phyloP scores from a whole-genome alignment of 805 yeast genomes.

The Candida yuanshanica region DNA sequence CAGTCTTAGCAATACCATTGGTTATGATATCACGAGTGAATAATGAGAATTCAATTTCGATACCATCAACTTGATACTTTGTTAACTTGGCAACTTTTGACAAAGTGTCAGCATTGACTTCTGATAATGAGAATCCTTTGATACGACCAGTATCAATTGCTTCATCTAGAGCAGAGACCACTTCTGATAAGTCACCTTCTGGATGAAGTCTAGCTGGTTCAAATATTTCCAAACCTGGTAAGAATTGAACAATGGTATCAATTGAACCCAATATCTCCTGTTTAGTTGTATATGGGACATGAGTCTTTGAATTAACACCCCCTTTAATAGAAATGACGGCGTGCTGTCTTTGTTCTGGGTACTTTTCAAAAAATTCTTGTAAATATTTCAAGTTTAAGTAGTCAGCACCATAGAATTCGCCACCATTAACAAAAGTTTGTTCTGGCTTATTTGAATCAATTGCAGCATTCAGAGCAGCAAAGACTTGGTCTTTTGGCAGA shows the following conservation, averaged over 20 bases:
- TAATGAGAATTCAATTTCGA: conserved; percentile 76
- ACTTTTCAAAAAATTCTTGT: conserved; percentile 48
- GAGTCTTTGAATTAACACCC: conserved; percentile 33
- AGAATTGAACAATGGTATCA: conserved; percentile 32
- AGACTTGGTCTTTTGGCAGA: conserved; percentile 45
- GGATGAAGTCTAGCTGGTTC: conserved; percentile 70
- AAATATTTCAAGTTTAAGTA: conserved; percentile 50
- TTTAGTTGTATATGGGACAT: conserved; percentile 44
- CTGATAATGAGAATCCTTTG: conserved; percentile 70
- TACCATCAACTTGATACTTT: conserved; percentile 49
- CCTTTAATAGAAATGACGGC: conserved; percentile 69
- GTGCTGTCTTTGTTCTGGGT: conserved; percentile 51
- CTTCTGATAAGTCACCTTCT: conserved; percentile 50
- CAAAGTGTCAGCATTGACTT: conserved; percentile 59
- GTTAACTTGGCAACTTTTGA: conserved; percentile 48
- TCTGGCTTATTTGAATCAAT: conserved; percentile 31
- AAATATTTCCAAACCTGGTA: conserved; percentile 52
- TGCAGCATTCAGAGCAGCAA: conserved; percentile 49
- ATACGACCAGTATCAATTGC: conserved; percentile 58
- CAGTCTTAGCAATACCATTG: conserved; percentile 59
- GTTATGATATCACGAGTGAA: conserved; percentile 54
- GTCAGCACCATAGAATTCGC: conserved; percentile 69
- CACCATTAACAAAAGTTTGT: conserved; percentile 61
- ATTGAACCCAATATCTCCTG: conserved; percentile 45
- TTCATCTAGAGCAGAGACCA: conserved; percentile 50